Evolutionary conservation across 306 rosid species (phyloP).

Genomic region (Fragaria ananassa): DNA sequence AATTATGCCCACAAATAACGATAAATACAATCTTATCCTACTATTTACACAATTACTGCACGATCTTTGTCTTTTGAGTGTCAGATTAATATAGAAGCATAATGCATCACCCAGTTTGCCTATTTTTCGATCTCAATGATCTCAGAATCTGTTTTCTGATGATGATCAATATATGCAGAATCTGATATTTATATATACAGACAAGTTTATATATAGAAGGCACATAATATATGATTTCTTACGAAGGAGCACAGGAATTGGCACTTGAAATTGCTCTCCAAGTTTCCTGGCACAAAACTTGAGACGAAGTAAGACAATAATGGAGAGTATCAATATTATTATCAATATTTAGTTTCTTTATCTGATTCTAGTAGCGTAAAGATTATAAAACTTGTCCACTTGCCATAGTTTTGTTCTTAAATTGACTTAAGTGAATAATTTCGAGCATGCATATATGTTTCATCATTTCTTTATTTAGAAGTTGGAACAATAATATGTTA

Average conservation of each 20-base stretch:
- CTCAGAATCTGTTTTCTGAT: not conserved
- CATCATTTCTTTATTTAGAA: not conserved
- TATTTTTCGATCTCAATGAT: not conserved
- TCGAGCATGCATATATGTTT: not conserved
- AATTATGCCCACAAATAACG: not conserved
- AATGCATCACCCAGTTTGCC: not conserved
- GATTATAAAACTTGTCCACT: not conserved
- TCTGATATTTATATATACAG: not conserved
- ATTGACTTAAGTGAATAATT: not conserved
- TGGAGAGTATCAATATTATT: not conserved
- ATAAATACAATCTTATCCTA: not conserved
- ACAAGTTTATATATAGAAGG: not conserved
- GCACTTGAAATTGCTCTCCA: not conserved
- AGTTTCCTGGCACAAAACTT: conserved; percentile 10
- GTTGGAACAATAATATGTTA: not conserved
- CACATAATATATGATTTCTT: not conserved
- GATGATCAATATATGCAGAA: not conserved
- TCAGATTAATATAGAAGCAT: not conserved
- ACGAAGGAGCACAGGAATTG: not conserved
- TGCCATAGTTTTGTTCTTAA: not conserved
- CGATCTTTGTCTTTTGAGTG: not conserved
- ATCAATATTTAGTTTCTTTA: not conserved
- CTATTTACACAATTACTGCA: not conserved
- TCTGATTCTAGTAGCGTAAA: not conserved
- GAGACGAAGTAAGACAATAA: not conserved